Evolutionary conservation across 352 stramenopile species (phyloP), one percentile per base, ranked within the genome.

Genomic region (Phytopythium montanum): DNA sequence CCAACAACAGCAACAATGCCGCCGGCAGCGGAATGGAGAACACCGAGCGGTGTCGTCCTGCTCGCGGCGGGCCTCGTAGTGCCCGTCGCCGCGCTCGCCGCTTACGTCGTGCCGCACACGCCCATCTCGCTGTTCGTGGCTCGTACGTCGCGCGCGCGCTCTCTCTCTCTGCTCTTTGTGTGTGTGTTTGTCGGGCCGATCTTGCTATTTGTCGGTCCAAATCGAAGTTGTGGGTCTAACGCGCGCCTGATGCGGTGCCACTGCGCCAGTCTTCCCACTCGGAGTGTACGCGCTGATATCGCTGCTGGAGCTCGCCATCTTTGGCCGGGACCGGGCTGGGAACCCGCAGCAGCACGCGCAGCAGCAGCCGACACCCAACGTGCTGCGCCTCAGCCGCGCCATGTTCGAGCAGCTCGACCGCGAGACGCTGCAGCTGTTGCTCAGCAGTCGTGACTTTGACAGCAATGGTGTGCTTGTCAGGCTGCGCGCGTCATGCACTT

Each of bases 371-470:
- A 46, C 63, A 38, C 44, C 59, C 21, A 69, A 65, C 21, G 72
- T 87, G 31, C 67, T 92, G 53, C 76, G 76, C 36, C 75, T 92
- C 62, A 90, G 80, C 29, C 79, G 79, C 29, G 63, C 76, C 18
- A 56, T 89, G 26, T 92, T 86, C 57, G 75, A 90, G 52, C 79
- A 85, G 52, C 53, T 92, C 44, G 83, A 92, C 58, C 60, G 66
- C 13, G 81, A 88, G 9, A 64, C 80, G 53, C 54, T 92, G 25
- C 73, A 81, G 60, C 59, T 90, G 23, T 72, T 92, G 31, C 60
- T 88, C 53, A 87, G 69, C 38, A 86, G 76, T 36, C 79, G 81
- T 33, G 83, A 92, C 66, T 92, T 92, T 44, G 74, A 76, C 34
- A 81, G 74, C 50, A 81, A 77, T 21, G 76, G 73, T 80, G 25